Base-by-base conservation (phyloP, 75 land plant species). In the Adiantum capillusveneris region DNA sequence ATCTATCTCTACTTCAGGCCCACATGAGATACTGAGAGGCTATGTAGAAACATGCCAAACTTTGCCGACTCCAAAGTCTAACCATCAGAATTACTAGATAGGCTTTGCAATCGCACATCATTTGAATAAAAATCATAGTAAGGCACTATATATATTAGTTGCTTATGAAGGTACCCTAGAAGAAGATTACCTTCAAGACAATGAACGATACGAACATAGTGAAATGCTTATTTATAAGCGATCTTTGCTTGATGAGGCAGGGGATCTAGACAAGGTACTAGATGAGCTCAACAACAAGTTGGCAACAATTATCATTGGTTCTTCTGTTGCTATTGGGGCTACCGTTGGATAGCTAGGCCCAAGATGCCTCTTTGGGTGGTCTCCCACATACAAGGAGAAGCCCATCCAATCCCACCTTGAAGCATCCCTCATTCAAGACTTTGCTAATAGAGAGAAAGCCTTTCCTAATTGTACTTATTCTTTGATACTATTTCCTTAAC, bases 31-130 rank as follows among this genome's bases (percentile, higher is more conserved):
- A 94, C 57, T 89, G 63, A 22, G 75, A 44, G 98, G 98, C 31
- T 94, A 90, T 81, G 98, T 94, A 54, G 96, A 94, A 67, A 94
- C 98, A 41, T 86, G 98, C 56, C 83, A 88, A 37, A 87, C 86
- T 55, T 83, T 94, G 43, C 56, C 89, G 44, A 81, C 87, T 25
- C 42, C 89, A 53, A 94, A 94, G 62, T 85, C 98, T 26, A 94
- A 87, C 71, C 98, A 94, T 73, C 95, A 96, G 6, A 89, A 81
- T 78, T 90, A 89, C 45, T 94, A 96, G 98, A 94, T 94, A 53
- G 96, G 90, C 11, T 94, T 94, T 76, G 85, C 98, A 6, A 86
- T 94, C 62, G 64, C 98, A 11, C 96, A 94, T 44, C 98, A 94
- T 65, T 72, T 89, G 52, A 89, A 89, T 62, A 68, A 69, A 24